A percentile compares a stretch with the other conserved stretches of the same genome.
phyloP scores from a whole-genome alignment of 129 eudicot genomes.

The Pittosporum tobira region DNA sequence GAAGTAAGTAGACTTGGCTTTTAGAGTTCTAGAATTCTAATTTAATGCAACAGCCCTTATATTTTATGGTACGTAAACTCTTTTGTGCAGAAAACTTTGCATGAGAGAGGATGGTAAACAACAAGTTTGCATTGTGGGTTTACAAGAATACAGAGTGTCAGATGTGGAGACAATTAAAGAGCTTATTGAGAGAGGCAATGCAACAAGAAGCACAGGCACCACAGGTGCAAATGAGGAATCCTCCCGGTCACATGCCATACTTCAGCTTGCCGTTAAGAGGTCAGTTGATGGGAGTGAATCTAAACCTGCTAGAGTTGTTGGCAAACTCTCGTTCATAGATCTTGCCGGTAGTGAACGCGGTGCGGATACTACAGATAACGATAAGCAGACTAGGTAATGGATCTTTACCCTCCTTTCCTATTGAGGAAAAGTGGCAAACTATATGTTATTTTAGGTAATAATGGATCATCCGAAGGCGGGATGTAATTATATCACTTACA shows the following conservation, averaged over 20 bases:
- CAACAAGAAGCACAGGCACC: constrained; percentile 93
- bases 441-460: background rate
- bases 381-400: constrained; percentile 83
- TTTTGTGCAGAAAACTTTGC: constrained; percentile 64
- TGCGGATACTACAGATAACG: constrained; percentile 97
- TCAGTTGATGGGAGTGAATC: constrained; percentile 76
- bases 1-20: constrained; percentile 42
- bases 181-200: constrained; percentile 88
- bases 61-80: constrained; percentile 9
- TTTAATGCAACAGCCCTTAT: background rate
- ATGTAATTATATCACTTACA: background rate
- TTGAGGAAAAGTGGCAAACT: too few species aligned
- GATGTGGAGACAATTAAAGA: constrained; percentile 92
- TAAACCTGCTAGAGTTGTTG: constrained; percentile 86
- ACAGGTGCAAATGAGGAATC: constrained; percentile 99
- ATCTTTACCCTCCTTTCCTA: background rate
- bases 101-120: constrained; percentile 97
- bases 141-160: constrained; percentile 81
- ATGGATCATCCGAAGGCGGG: background rate
- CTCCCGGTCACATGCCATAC: constrained; percentile 96
- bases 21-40: background rate
- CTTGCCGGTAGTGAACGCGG: constrained; percentile 99
- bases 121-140: constrained; percentile 96
- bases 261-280: constrained; percentile 80
- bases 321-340: constrained; percentile 94